phyloP scores from a whole-genome alignment of 129 eudicot genomes.

The Escallonia herrerae region DNA sequence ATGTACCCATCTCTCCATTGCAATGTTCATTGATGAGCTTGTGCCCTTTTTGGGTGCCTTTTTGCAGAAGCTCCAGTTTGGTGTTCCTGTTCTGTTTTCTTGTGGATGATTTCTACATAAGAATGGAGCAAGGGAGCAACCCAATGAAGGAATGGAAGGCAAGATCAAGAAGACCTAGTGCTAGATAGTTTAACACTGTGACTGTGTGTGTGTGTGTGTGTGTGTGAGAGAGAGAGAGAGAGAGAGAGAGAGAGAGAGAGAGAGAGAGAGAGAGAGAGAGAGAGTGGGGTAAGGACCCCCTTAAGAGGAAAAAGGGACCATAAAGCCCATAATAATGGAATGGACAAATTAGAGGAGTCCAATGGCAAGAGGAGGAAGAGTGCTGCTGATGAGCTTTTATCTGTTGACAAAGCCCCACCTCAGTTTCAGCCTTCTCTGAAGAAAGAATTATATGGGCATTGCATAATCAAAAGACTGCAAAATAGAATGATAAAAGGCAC shows the following conservation, averaged over 20 bases:
- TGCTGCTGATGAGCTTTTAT: background rate
- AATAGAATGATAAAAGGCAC: background rate
- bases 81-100: background rate
- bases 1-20: background rate
- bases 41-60: slow-evolving; percentile 2
- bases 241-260: too few species aligned
- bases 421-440: background rate
- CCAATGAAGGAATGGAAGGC: background rate
- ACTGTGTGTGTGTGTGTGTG: background rate
- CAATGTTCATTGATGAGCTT: background rate
- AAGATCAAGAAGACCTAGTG: background rate
- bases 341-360: background rate
- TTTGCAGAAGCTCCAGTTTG: background rate
- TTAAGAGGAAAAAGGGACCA: background rate
- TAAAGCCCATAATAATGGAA: background rate
- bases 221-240: too few species aligned
- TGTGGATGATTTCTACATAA: background rate
- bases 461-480: background rate
- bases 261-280: too few species aligned
- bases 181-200: background rate
- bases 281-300: background rate
- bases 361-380: background rate
- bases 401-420: background rate
- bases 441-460: background rate
- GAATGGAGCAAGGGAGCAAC: background rate